Percentiles rank a stretch among this genome's conserved stretches.
These are phyloP conservation scores for Trichoderma afroharzianum DNA, from an alignment of 2,329 filamentous ascomycete genomes.

Conservation along the genomic window DNA sequence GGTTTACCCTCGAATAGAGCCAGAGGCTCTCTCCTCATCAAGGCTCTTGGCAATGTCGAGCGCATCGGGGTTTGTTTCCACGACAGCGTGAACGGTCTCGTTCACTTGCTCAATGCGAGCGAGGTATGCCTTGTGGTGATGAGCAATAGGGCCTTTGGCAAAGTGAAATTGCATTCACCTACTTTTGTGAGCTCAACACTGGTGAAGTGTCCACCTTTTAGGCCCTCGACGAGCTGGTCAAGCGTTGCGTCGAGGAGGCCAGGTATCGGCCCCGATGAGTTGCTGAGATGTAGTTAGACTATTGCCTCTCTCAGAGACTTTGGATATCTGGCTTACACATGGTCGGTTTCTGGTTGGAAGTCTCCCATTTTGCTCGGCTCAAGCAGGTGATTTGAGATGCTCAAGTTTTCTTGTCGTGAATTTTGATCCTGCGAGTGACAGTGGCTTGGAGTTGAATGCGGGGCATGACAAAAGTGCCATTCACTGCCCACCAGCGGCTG, in stretches of 20 bases:
- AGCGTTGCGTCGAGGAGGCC: slow-evolving; percentile 33
- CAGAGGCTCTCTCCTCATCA: slow-evolving; percentile 30
- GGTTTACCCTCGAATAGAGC: slow-evolving; percentile 25
- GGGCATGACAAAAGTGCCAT: not conserved
- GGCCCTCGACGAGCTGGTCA: slow-evolving; percentile 31
- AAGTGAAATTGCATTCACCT: not conserved
- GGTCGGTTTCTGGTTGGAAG: not conserved
- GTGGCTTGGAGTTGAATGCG: not conserved
- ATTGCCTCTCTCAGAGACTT: not conserved
- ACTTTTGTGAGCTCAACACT: slow-evolving; percentile 34
- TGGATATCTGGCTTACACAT: not conserved
- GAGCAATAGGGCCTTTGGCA: not conserved
- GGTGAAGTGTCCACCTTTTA: slow-evolving; percentile 32
- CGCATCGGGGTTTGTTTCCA: slow-evolving; percentile 37
- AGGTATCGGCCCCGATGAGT: slow-evolving; percentile 24
- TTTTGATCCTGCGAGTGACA: not conserved
- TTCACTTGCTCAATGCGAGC: slow-evolving; percentile 28
- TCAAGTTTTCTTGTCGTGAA: not conserved
- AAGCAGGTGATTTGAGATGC: not conserved
- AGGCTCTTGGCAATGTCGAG: slow-evolving; percentile 30
- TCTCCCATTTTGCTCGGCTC: not conserved
- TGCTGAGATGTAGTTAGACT: not conserved
- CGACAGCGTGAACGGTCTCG: slow-evolving; percentile 28
- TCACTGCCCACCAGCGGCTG: not conserved
- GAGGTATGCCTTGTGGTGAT: slow-evolving; percentile 22